Evolutionary conservation across 164 flowering plant genomes (phyloP), one percentile per base, ranked within the genome.

Genomic region (Nymphaea colorata): DNA sequence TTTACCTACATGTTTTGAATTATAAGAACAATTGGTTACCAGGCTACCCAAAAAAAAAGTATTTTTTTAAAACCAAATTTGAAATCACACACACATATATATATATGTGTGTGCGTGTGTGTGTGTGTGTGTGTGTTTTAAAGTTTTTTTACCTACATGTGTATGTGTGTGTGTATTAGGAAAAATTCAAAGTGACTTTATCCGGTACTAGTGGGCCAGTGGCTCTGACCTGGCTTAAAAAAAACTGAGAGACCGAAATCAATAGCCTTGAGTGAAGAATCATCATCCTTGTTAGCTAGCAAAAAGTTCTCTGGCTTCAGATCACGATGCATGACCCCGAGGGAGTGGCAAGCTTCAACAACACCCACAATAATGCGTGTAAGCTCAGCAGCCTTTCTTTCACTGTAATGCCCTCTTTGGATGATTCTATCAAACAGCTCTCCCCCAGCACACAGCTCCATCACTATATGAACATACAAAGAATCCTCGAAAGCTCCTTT

Each of bases 281-380:
- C 96, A 73, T 90, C 87, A 72, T 88, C 94, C 74, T 83, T 88
- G 76, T 90, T 90, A 71, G 85, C 92, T 78, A 90, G 69, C 84
- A 90, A 75, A 77, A 90, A 90, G 66, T 90, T 90, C 80, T 90
- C 96, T 5, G 96, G 96, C 78, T 90, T 90, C 59, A 90, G 75
- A 82, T 90, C 96, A 77, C 96, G 81, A 72, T 90, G 96, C 85
- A 90, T 90, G 64, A 90, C 96, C 15, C 96, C 96, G 71, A 90
- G 96, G 0, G 96, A 90, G 69, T 90, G 96, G 64, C 96, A 90
- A 5, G 96, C 82, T 79, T 90, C 89, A 15, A 90, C 96, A 67
- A 90, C 96, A 7, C 94, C 87, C 15, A 88, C 96, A 74, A 90
- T 83, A 25, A 90, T 90, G 75, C 72, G 88, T 2, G 89, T 88